phyloP scores from a whole-genome alignment of 768 basidiomycete species.

The Pleurotus tuber-regium region DNA sequence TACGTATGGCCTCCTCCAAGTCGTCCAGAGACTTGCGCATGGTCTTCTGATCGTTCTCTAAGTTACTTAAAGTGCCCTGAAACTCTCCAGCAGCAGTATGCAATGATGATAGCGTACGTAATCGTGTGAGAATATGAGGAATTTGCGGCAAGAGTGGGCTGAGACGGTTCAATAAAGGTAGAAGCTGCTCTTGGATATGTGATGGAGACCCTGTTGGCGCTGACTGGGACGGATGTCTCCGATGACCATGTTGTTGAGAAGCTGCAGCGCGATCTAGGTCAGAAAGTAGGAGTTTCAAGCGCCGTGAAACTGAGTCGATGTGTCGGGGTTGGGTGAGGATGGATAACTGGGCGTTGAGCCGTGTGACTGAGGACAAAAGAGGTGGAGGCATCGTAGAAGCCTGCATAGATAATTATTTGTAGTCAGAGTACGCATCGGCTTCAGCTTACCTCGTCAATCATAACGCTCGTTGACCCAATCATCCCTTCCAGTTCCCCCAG shows the following conservation, averaged over 20 bases:
- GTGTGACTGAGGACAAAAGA: constrained; percentile 76
- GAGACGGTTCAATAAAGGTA: constrained; percentile 69
- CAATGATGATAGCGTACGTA: constrained; percentile 79
- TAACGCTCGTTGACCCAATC: constrained; percentile 77
- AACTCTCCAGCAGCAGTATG: constrained; percentile 84
- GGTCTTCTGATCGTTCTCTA: constrained; percentile 74
- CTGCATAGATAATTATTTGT: constrained; percentile 32
- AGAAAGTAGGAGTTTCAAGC: constrained; percentile 87
- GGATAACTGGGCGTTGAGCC: constrained; percentile 81
- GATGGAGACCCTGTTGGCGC: constrained; percentile 22
- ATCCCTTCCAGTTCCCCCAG: constrained; percentile 81
- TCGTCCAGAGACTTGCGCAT: constrained; percentile 63
- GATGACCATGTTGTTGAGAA: constrained; percentile 44
- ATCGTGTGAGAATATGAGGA: constrained; percentile 85
- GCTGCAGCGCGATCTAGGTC: constrained; percentile 85
- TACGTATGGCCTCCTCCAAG: constrained; percentile 62
- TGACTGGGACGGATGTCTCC: constrained; percentile 42
- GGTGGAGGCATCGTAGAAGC: constrained; percentile 73
- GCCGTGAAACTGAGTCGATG: constrained; percentile 91
- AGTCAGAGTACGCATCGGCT: neutral
- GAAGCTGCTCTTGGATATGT: constrained; percentile 52
- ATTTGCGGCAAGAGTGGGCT: constrained; percentile 76
- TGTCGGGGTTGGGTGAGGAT: constrained; percentile 94
- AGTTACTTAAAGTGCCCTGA: constrained; percentile 55
- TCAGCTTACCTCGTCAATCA: constrained; percentile 74